Conservation (phyloP, 441 rosid genomes). For the Codiaeum variegatum region DNA sequence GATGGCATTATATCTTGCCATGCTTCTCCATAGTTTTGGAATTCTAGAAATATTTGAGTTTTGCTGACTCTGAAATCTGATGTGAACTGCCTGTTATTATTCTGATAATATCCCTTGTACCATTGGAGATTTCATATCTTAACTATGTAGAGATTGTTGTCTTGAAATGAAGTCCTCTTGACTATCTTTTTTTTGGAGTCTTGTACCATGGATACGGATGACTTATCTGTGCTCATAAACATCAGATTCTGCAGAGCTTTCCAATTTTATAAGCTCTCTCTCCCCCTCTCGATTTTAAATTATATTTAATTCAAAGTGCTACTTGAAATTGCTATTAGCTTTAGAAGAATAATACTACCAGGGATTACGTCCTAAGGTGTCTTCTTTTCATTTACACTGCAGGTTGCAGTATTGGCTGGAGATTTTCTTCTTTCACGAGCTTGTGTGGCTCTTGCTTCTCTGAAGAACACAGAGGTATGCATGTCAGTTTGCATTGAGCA, state of each 20-base stretch:
- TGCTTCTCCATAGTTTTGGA: too few relatives aligned
- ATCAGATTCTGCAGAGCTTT: not conserved
- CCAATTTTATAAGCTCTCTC: not conserved
- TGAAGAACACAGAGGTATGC: constrained; percentile 79
- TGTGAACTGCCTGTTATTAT: too few relatives aligned
- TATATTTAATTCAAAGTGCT: not conserved
- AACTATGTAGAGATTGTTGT: too few relatives aligned
- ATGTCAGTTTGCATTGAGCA: not conserved
- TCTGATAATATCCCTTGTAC: too few relatives aligned
- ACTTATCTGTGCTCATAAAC: not conserved
- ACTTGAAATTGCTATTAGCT: not conserved
- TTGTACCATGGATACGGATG: not conserved
- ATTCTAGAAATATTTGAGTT: too few relatives aligned
- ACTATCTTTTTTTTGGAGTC: not conserved
- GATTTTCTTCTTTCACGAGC: constrained; percentile 95
- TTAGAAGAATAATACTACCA: not conserved
- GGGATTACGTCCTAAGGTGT: not conserved
- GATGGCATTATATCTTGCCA: too few relatives aligned
- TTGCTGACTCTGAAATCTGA: too few relatives aligned
- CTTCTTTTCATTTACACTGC: constrained; percentile 25
- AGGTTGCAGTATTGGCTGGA: constrained; percentile 91
- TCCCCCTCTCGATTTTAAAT: too few relatives aligned
- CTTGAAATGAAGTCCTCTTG: not conserved
- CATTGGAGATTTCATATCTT: too few relatives aligned
- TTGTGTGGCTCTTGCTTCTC: constrained; percentile 78